Evolutionary conservation across 2,329 filamentous ascomycete species (phyloP).

Genomic region (Venturia asperata): DNA sequence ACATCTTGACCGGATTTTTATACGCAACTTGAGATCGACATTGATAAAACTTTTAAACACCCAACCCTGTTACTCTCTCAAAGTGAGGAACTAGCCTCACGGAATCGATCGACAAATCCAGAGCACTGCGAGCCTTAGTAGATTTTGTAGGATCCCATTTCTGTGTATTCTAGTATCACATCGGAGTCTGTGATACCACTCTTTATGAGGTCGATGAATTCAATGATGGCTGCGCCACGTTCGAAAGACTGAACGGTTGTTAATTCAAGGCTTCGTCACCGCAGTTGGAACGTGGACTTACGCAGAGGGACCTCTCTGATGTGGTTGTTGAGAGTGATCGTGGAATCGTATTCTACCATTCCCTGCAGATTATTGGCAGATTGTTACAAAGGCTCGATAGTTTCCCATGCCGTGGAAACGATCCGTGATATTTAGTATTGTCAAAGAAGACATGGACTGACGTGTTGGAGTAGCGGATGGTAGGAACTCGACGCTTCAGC

Average conservation of each 20-base stretch:
- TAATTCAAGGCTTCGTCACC: too few species aligned
- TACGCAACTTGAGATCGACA: too few species aligned
- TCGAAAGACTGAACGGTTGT: slow-evolving; percentile 36
- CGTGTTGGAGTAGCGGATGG: not conserved
- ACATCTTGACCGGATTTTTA: too few species aligned
- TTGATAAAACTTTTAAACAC: slow-evolving; percentile 48
- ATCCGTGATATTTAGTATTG: not conserved
- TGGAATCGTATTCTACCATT: slow-evolving; percentile 46
- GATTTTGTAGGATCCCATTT: slow-evolving; percentile 46
- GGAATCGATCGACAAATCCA: slow-evolving; percentile 53
- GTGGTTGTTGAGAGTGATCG: slow-evolving; percentile 31
- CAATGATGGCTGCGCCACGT: slow-evolving; percentile 46
- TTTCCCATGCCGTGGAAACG: not conserved
- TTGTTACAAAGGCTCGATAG: slow-evolving; percentile 44
- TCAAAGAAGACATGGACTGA: not conserved
- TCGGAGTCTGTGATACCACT: slow-evolving; percentile 46
- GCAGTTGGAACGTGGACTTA: not conserved
- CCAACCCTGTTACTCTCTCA: slow-evolving; percentile 50
- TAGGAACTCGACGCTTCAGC: not conserved
- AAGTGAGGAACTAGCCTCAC: slow-evolving; percentile 52
- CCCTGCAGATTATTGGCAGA: slow-evolving; percentile 43
- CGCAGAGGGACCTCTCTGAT: slow-evolving; percentile 34
- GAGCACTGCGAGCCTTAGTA: slow-evolving; percentile 51
- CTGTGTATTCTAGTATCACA: slow-evolving; percentile 42
- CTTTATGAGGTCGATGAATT: slow-evolving; percentile 51